phyloP scores from a whole-genome alignment of 345 rosid species.

The Kandelia obovata region DNA sequence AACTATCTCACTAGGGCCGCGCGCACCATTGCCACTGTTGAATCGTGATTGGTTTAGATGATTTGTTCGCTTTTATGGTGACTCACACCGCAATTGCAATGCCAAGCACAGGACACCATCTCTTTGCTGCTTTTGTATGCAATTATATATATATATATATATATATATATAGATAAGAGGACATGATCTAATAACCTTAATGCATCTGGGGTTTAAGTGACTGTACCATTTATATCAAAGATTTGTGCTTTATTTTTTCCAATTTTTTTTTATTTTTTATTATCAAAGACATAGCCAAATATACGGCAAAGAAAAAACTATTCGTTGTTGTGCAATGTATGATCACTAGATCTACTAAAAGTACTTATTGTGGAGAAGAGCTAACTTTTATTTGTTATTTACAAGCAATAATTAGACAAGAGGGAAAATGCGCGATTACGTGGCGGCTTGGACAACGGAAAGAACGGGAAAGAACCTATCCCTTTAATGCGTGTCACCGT shows the following conservation, averaged over 20 bases:
- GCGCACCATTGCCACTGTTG: neutral
- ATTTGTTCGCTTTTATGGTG: conserved; percentile 10
- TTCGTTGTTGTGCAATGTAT: too few relatives aligned
- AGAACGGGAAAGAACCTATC: conserved; percentile 1
- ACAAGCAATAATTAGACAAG: neutral
- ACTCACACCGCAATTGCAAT: conserved; percentile 30
- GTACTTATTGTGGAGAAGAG: neutral
- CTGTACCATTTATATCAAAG: too few relatives aligned
- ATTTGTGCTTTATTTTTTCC: too few relatives aligned
- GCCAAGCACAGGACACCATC: conserved; percentile 20
- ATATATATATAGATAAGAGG: too few relatives aligned
- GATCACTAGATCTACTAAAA: conserved; percentile 1
- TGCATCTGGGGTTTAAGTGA: neutral
- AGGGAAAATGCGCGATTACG: neutral
- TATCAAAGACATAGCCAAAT: too few relatives aligned
- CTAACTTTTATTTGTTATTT: neutral
- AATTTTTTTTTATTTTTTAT: too few relatives aligned
- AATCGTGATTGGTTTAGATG: neutral
- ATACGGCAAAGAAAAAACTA: too few relatives aligned
- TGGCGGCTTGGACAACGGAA: conserved; percentile 5
- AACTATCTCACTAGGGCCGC: neutral
- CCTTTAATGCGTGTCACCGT: conserved; percentile 12
- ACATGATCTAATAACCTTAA: too few relatives aligned
- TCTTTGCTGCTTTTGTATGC: too few relatives aligned
- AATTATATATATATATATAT: neutral